Conservation (phyloP, 2,329 filamentous ascomycete genomes). For the Capronia coronata region DNA sequence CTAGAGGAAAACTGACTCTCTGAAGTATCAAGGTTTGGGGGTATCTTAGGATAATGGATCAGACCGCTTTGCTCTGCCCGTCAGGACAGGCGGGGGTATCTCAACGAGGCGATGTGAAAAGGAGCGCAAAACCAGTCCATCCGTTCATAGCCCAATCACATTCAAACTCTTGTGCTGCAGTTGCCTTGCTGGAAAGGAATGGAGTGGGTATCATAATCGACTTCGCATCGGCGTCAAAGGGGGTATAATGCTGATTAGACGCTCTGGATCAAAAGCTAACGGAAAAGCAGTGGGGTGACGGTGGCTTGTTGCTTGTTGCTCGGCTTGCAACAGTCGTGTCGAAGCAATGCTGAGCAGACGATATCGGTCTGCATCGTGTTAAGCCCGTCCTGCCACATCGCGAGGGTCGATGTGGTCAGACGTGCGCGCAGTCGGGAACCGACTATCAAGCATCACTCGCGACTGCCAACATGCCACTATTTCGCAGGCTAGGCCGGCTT, state of each 20-base stretch:
- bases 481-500: slow-evolving; percentile 21
- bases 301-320: not conserved
- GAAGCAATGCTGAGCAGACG: not conserved
- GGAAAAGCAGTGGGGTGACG: not conserved
- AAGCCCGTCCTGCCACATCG: no score
- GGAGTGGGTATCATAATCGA: slow-evolving; percentile 13
- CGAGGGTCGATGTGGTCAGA: no score
- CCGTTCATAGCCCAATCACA: not conserved
- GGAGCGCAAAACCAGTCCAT: not conserved
- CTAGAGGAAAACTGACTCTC: slow-evolving; percentile 13
- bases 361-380: not conserved
- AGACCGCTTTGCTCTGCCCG: slow-evolving; percentile 10
- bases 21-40: slow-evolving; percentile 14
- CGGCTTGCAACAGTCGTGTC: not conserved
- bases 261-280: slow-evolving; percentile 5
- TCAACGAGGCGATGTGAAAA: slow-evolving; percentile 4
- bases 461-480: not conserved
- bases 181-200: slow-evolving; percentile 1
- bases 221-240: slow-evolving; percentile 9
- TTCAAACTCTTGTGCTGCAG: not conserved
- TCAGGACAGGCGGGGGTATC: slow-evolving; percentile 13
- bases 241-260: slow-evolving; percentile 23
- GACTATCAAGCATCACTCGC: not conserved
- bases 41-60: slow-evolving; percentile 18
- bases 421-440: not conserved